Evolutionary conservation across 495 filamentous ascomycete genomes (phyloP).

Genomic region (Mycothermus thermophilus): DNA sequence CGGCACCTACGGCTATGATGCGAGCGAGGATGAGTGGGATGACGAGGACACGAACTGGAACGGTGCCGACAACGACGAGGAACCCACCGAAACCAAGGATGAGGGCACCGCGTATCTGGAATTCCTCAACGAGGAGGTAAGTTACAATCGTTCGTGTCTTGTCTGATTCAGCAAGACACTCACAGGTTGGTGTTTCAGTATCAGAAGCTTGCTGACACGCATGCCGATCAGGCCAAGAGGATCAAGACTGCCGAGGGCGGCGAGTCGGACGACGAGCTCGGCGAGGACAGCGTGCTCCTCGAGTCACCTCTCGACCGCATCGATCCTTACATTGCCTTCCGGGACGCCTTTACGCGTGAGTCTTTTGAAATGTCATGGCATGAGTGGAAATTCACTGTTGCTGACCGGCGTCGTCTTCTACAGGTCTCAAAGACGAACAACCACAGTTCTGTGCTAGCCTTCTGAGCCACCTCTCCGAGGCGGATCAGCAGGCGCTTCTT

Average conservation of each 20-base stretch:
- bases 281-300: slow-evolving; percentile 82
- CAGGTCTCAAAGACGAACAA: slow-evolving; percentile 80
- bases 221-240: slow-evolving; percentile 53
- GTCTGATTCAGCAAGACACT: slow-evolving; percentile 7
- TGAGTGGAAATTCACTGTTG: neutral
- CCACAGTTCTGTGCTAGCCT: slow-evolving; percentile 75
- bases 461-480: slow-evolving; percentile 59
- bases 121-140: slow-evolving; percentile 81
- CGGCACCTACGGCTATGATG: slow-evolving; percentile 59
- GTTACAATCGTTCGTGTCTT: slow-evolving; percentile 1
- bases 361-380: slow-evolving; percentile 10
- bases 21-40: slow-evolving; percentile 67
- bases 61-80: slow-evolving; percentile 36
- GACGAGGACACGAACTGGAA: slow-evolving; percentile 51
- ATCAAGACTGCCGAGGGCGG: slow-evolving; percentile 51
- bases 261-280: slow-evolving; percentile 66
- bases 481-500: slow-evolving; percentile 72
- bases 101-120: slow-evolving; percentile 91
- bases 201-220: slow-evolving; percentile 20
- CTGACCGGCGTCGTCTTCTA: slow-evolving; percentile 12
- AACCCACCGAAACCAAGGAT: slow-evolving; percentile 56
- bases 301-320: slow-evolving; percentile 91
- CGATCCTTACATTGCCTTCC: slow-evolving; percentile 84
- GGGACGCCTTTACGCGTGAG: slow-evolving; percentile 68
- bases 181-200: slow-evolving; percentile 3